phyloP scores from a whole-genome alignment of 140 eudicot species.

The Cichorium intybus region DNA sequence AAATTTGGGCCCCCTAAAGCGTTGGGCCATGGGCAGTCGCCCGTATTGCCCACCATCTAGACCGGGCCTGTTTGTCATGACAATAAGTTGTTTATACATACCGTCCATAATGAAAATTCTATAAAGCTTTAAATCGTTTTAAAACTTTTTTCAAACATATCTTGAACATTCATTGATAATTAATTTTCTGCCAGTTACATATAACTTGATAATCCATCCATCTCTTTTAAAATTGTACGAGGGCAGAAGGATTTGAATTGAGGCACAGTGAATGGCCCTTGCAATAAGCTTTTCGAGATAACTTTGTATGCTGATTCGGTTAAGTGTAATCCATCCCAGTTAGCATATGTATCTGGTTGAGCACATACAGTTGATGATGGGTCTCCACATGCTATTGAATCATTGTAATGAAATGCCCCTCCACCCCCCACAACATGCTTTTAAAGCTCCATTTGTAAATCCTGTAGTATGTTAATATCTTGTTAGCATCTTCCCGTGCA shows the following conservation, averaged over 20 bases:
- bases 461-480: neutral
- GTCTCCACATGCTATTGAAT: neutral
- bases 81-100: too few species aligned
- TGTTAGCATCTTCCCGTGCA: neutral
- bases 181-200: neutral
- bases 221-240: neutral
- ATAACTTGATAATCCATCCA: neutral
- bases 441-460: conserved; percentile 16
- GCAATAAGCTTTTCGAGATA: conserved; percentile 35
- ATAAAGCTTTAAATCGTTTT: too few species aligned
- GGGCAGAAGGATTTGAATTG: neutral
- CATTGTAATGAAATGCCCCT: conserved; percentile 11
- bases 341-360: conserved; percentile 7
- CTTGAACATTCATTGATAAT: neutral
- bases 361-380: conserved; percentile 9
- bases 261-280: conserved; percentile 38
- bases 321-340: conserved; percentile 22
- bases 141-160: too few species aligned
- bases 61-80: too few species aligned
- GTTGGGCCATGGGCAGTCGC: too few species aligned
- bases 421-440: conserved; percentile 26
- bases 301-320: conserved; percentile 11
- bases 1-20: too few species aligned
- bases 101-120: too few species aligned
- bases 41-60: too few species aligned